Evolutionary conservation across 2,329 filamentous ascomycete species (phyloP), one percentile per base, ranked within the genome.

Genomic region (Trichoderma guizhouense): DNA sequence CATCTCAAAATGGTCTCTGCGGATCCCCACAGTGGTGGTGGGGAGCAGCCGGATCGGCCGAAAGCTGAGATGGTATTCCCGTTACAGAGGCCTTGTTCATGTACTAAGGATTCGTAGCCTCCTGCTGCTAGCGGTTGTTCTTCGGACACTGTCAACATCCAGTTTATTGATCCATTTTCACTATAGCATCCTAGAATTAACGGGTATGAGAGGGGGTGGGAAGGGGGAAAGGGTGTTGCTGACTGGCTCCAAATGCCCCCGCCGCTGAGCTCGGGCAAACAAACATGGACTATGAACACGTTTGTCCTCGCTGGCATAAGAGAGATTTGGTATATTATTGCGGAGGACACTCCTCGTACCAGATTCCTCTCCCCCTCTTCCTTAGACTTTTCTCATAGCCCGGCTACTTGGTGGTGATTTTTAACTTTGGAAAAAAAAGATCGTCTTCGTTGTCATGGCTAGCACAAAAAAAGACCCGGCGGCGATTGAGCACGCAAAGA

Each of bases 401-500:
- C 9, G 34, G 26, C 34, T 9, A 68, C 12, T 26, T 24, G 12
- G 39, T 24, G 28, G 34, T 60, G 28, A 32, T 34, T 66, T 65
- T 57, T 66, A 30, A 39, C 32, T 28, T 39, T 28, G 14, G 14
- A 43, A 47, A 57, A 18, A 18, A 7, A 30, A 58, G 12, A 32
- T 61, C 14, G 28, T 64, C 15, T 14, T 39, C 15, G n/a, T 72
- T 73, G 72, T 18, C 18, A 79, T 80, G 79, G 77, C 78, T 63
- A 75, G 71, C 66, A 73, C 70, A 2, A 73, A 76, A 36, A 86
- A 86, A 72, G 81, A 87, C 69, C 71, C 76, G 0, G 79, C 79
- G 32, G 80, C 81, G 58, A 81, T 88, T 47, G 83, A 80, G 61
- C 79, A 81, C 30, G 86, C 87, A 18, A 85, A 81, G 74, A 81